These are phyloP conservation scores for Mycena albidolilacea DNA, from an alignment of 768 basidiomycete genomes.

Conservation along the genomic window DNA sequence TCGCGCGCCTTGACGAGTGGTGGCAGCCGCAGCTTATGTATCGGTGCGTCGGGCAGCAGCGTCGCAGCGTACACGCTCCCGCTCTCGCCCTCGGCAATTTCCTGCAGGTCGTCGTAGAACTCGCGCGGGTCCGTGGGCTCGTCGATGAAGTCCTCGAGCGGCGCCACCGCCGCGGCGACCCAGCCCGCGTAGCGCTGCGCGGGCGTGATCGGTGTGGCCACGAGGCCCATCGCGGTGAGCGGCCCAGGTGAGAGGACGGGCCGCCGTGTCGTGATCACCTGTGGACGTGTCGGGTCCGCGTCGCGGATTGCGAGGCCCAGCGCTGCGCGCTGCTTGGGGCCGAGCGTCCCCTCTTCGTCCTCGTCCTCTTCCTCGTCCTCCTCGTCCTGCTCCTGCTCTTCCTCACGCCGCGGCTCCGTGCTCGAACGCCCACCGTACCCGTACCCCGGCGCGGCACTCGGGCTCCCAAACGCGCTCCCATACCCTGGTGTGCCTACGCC, in stretches of 20 bases:
- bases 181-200: conserved; percentile 71
- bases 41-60: conserved; percentile 51
- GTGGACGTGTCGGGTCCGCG: conserved; percentile 30
- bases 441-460: neutral
- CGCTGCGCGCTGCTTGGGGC: conserved; percentile 30
- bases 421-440: neutral
- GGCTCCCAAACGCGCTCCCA: conserved; percentile 24
- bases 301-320: conserved; percentile 2
- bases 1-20: conserved; percentile 57
- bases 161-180: conserved; percentile 72
- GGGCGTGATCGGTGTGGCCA: conserved; percentile 45
- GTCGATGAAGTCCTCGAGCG: conserved; percentile 76
- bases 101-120: conserved; percentile 77
- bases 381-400: conserved; percentile 40
- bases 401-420: conserved; percentile 32
- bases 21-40: conserved; percentile 57
- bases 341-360: conserved; percentile 37
- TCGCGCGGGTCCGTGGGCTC: conserved; percentile 72
- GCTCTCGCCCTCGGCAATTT: conserved; percentile 89
- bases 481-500: conserved; percentile 11
- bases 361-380: conserved; percentile 47
- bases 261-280: conserved; percentile 49
- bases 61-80: conserved; percentile 73
- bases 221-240: conserved; percentile 40
- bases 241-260: conserved; percentile 38